A percentile compares a stretch with the other conserved stretches of the same genome.
Conservation (phyloP, 768 basidiomycete species). For the Suillus cothurnatus region DNA sequence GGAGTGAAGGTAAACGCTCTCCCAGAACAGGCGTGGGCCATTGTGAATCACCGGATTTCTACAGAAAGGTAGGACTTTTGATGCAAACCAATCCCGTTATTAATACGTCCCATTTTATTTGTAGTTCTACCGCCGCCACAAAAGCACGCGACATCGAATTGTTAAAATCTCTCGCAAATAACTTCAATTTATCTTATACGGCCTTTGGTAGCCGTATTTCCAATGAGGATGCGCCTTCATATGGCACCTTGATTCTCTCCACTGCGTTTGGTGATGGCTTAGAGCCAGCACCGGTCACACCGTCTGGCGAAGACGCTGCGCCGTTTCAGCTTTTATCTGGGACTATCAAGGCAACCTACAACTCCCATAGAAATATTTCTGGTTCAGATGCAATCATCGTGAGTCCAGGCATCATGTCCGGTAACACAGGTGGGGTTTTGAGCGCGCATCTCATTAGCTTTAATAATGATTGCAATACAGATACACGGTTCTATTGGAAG, state of each 20-base stretch:
- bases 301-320: conserved; percentile 31
- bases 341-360: conserved; percentile 63
- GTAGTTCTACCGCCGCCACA: conserved; percentile 43
- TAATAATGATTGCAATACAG: conserved; percentile 22
- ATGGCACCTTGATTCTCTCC: conserved; percentile 52
- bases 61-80: conserved; percentile 48
- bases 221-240: conserved; percentile 33
- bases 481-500: conserved; percentile 50
- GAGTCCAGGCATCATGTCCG: conserved; percentile 57
- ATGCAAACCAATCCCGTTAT: neutral
- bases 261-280: conserved; percentile 49
- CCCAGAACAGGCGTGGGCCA: conserved; percentile 69
- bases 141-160: conserved; percentile 46
- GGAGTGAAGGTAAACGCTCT: conserved; percentile 79
- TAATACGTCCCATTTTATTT: conserved; percentile 1
- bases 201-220: conserved; percentile 54
- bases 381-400: conserved; percentile 41
- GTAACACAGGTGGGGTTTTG: conserved; percentile 46
- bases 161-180: conserved; percentile 45
- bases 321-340: conserved; percentile 59
- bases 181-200: conserved; percentile 59
- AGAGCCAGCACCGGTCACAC: conserved; percentile 72
- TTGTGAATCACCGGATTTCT: conserved; percentile 75
- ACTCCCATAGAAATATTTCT: conserved; percentile 44
- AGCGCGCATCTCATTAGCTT: neutral